Base-by-base conservation (phyloP, 805 yeast species). In the Pichia occidentalis region DNA sequence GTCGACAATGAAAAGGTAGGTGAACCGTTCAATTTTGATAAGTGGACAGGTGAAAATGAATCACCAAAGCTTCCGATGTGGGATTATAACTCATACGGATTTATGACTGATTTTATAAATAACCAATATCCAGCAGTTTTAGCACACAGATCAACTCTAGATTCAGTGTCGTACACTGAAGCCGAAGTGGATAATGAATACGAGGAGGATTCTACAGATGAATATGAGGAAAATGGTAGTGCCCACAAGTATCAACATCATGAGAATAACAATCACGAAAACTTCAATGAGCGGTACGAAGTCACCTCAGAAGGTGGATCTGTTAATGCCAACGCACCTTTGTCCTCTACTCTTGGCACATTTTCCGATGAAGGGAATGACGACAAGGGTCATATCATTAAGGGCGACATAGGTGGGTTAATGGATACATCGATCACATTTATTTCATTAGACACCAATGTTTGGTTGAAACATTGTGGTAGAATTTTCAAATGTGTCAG, bases 391-490 rank as follows among this genome's bases (percentile, higher is more conserved):
- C 14, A 11, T 24, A 10, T 31, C 4, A 39, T 55, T 32, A 43
- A 57, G 32, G 82, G 82, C 7, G 67, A 75, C 51, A 56, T 77
- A 25, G 78, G 80, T 4, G 71, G 70, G 32, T 59, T 67, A 29
- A 75, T 77, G 68, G 83, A 77, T 53, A 68, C 73, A 10, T 54
- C 68, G 13, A 52, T 73, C 17, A 77, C 85, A 0, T 68, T 67
- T 49, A 67, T 81, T 38, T 73, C 85, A 1, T 63, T 83, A 40
- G 94, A 83, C 57, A 82, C 92, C 2, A 82, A 84, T 46, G 75
- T 81, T 40, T 83, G 90, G 88, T 61, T 83, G 46, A 80, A 82
- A 50, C 88, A 81, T 51, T 81, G 87, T 55, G 94, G 90, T 2
- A 69, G 80, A 44, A 65, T 83, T 16, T 83, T 70, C 60, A 83